phyloP scores from a whole-genome alignment of 1,284 basidiomycete species.

The Laetiporus sulphureus region DNA sequence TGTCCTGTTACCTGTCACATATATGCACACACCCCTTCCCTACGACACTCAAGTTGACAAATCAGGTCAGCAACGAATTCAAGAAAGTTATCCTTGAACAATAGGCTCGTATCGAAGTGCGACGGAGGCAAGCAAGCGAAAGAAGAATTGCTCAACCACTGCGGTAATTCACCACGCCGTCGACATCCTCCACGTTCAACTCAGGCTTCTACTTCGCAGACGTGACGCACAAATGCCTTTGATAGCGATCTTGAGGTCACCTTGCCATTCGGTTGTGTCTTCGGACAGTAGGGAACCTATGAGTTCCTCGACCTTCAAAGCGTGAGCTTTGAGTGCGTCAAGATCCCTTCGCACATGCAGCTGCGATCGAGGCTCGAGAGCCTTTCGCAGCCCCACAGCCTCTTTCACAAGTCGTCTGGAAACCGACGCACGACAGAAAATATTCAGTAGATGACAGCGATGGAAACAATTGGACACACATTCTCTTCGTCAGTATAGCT shows the following conservation, averaged over 20 bases:
- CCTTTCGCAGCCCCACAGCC: not conserved
- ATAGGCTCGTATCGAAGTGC: too few species aligned
- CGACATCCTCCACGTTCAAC: constrained; percentile 5
- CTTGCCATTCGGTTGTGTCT: constrained; percentile 13
- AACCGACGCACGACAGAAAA: constrained; percentile 2
- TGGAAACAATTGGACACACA: not conserved
- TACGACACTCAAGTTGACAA: too few species aligned
- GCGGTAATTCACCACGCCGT: too few species aligned
- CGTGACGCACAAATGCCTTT: constrained; percentile 16
- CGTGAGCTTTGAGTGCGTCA: not conserved
- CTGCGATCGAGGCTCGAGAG: constrained; percentile 1
- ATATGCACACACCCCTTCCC: too few species aligned
- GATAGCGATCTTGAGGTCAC: constrained; percentile 20
- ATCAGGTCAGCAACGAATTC: too few species aligned
- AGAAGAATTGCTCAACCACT: too few species aligned
- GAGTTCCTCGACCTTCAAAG: constrained; percentile 1
- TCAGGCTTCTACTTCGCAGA: constrained; percentile 13
- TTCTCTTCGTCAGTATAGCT: constrained; percentile 3
- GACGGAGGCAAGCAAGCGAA: too few species aligned
- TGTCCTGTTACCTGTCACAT: too few species aligned
- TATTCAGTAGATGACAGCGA: constrained; percentile 10
- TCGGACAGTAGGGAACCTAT: constrained; percentile 9
- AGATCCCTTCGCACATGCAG: constrained; percentile 3
- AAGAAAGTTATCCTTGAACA: too few species aligned
- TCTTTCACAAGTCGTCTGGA: not conserved